A percentile compares a stretch with the other conserved stretches of the same genome.
Evolutionary conservation across 208 protist species (phyloP).

Genomic region (Acanthamoeba comandoni): DNA sequence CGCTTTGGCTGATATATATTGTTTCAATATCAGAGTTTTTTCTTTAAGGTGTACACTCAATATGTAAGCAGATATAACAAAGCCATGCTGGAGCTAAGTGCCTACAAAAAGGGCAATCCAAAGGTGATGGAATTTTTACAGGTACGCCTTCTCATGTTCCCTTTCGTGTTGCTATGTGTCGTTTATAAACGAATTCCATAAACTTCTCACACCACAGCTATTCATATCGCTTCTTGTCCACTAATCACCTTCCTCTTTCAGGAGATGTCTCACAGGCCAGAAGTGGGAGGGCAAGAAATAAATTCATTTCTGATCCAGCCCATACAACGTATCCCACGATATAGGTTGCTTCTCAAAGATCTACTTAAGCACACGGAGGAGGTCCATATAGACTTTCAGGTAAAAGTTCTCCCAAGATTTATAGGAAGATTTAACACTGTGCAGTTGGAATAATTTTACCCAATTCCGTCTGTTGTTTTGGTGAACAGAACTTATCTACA

Average conservation of each 20-base stretch:
- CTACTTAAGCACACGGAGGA: conserved; percentile 65
- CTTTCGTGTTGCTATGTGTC: too few relatives aligned
- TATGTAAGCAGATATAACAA: conserved; percentile 71
- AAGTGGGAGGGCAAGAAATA: conserved; percentile 36
- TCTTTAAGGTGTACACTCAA: conserved; percentile 68
- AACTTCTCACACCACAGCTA: too few relatives aligned
- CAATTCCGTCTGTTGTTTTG: background rate
- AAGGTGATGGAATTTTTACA: conserved; percentile 15
- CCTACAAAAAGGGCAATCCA: conserved; percentile 35
- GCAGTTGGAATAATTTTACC: background rate
- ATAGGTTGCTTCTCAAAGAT: conserved; percentile 69
- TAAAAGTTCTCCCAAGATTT: background rate
- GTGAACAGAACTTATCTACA: conserved; percentile 15
- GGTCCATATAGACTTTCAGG: conserved; percentile 14
- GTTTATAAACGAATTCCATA: too few relatives aligned
- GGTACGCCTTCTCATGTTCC: background rate
- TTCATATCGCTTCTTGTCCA: too few relatives aligned
- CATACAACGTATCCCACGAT: conserved; percentile 73
- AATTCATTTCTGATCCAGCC: conserved; percentile 57
- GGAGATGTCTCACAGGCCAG: too few relatives aligned
- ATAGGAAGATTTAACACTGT: too few relatives aligned
- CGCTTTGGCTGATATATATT: background rate
- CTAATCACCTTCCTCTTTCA: too few relatives aligned
- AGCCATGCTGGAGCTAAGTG: conserved; percentile 49
- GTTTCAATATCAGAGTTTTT: conserved; percentile 12